Conservation (phyloP, 768 basidiomycete genomes). For the Dentipellis fragilis region DNA sequence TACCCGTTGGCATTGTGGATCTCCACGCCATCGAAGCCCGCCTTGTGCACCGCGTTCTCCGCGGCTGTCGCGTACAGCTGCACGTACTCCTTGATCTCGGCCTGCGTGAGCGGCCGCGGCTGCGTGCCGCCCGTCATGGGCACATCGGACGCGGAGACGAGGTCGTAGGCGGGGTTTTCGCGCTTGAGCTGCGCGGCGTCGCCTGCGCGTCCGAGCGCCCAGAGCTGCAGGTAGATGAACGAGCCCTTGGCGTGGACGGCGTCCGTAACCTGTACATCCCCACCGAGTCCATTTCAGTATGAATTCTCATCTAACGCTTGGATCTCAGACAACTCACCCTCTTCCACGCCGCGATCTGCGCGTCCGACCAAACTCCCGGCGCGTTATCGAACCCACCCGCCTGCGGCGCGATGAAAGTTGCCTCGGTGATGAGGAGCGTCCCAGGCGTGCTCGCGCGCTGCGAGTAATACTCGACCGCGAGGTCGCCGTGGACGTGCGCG, state of each 20-base stretch:
- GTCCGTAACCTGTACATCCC: slow-evolving; percentile 24
- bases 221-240: slow-evolving; percentile 36
- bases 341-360: slow-evolving; percentile 49
- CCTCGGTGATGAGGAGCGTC: slow-evolving; percentile 50
- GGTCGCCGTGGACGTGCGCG: slow-evolving; percentile 25
- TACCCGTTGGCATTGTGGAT: slow-evolving; percentile 28
- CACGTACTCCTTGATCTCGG: slow-evolving; percentile 41
- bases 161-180: slow-evolving; percentile 15
- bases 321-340: slow-evolving; percentile 20
- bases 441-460: slow-evolving; percentile 39
- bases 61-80: slow-evolving; percentile 31
- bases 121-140: slow-evolving; percentile 7
- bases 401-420: slow-evolving; percentile 37
- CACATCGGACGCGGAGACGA: slow-evolving; percentile 19
- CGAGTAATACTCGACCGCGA: slow-evolving; percentile 34
- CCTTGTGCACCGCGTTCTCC: neutral
- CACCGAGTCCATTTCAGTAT: neutral
- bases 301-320: no score
- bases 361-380: slow-evolving; percentile 40
- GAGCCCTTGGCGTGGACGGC: slow-evolving; percentile 34
- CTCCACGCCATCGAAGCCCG: slow-evolving; percentile 63
- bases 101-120: slow-evolving; percentile 33
- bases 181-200: slow-evolving; percentile 10
- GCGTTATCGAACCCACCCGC: slow-evolving; percentile 35
- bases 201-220: slow-evolving; percentile 36